Percentiles rank a stretch among this genome's conserved stretches.
Evolutionary conservation across 2,329 filamentous ascomycete genomes (phyloP).

Genomic region (Sclerotinia sclerotiorum): DNA sequence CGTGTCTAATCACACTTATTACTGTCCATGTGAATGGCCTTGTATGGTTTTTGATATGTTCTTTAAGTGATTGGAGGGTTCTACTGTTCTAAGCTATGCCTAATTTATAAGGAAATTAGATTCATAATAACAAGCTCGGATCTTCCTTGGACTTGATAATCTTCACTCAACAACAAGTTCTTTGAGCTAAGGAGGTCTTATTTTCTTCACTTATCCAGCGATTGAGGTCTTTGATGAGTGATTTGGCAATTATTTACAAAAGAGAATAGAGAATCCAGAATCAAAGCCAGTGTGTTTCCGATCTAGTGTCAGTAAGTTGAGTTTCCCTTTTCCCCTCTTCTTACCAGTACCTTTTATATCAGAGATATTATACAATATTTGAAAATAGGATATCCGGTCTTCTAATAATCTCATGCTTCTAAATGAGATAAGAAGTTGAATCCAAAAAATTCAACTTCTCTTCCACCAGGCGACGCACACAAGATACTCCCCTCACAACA

Average conservation of each 20-base stretch:
- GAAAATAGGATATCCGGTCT: background rate
- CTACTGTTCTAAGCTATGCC: background rate
- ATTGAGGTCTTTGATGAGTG: no score
- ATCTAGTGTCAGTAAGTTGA: background rate
- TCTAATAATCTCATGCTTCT: no score
- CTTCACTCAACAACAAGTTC: background rate
- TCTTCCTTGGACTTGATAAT: background rate
- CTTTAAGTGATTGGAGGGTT: background rate
- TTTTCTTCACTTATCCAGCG: background rate
- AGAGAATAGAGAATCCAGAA: background rate
- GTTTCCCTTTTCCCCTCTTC: background rate
- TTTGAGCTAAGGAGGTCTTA: background rate
- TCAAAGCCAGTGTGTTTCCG: background rate
- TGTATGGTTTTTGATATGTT: fast-evolving
- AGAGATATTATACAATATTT: background rate
- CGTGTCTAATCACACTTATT: background rate
- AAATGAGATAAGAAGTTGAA: background rate
- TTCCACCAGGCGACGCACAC: background rate
- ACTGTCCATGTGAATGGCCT: background rate
- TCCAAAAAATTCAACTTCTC: background rate
- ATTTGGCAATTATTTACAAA: background rate
- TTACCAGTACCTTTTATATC: background rate
- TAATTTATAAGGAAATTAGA: background rate
- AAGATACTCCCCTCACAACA: background rate
- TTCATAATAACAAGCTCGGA: background rate